Evolutionary conservation across 805 yeast species (phyloP).

Genomic region (Candida silvatica): DNA sequence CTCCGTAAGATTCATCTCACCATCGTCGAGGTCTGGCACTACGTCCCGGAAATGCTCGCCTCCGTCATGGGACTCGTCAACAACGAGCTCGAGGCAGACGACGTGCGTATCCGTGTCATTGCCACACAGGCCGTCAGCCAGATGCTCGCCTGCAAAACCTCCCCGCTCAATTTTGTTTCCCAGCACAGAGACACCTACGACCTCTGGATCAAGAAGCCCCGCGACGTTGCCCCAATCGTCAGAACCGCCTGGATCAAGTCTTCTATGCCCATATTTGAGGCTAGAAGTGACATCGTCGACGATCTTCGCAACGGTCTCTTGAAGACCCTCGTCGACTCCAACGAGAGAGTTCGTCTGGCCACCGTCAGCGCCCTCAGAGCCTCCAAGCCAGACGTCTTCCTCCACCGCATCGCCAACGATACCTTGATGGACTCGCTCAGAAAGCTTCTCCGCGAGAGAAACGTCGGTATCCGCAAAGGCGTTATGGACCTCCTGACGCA

Average conservation of each 20-base stretch:
- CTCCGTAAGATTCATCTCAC: slow-evolving; percentile 56
- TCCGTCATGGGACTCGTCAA: slow-evolving; percentile 74
- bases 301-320: slow-evolving; percentile 52
- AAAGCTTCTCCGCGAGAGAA: slow-evolving; percentile 66
- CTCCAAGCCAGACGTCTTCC: slow-evolving; percentile 37
- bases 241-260: slow-evolving; percentile 65
- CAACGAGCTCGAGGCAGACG: slow-evolving; percentile 71
- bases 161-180: slow-evolving; percentile 48
- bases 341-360: slow-evolving; percentile 59
- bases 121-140: slow-evolving; percentile 71
- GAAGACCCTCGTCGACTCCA: slow-evolving; percentile 66
- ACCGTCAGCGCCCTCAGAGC: slow-evolving; percentile 46
- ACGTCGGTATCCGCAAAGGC: slow-evolving; percentile 50
- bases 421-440: slow-evolving; percentile 45
- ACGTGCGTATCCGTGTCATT: slow-evolving; percentile 48
- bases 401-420: slow-evolving; percentile 37
- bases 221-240: slow-evolving; percentile 59
- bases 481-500: slow-evolving; percentile 48
- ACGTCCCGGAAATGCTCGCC: slow-evolving; percentile 63
- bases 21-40: slow-evolving; percentile 63
- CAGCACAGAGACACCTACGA: slow-evolving; percentile 53
- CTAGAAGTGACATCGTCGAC: slow-evolving; percentile 34
- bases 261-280: slow-evolving; percentile 36
- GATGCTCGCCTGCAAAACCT: slow-evolving; percentile 41
- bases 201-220: slow-evolving; percentile 66